Conservation (phyloP, 2,329 filamentous ascomycete species). For the Gliomastix tumulicola region DNA sequence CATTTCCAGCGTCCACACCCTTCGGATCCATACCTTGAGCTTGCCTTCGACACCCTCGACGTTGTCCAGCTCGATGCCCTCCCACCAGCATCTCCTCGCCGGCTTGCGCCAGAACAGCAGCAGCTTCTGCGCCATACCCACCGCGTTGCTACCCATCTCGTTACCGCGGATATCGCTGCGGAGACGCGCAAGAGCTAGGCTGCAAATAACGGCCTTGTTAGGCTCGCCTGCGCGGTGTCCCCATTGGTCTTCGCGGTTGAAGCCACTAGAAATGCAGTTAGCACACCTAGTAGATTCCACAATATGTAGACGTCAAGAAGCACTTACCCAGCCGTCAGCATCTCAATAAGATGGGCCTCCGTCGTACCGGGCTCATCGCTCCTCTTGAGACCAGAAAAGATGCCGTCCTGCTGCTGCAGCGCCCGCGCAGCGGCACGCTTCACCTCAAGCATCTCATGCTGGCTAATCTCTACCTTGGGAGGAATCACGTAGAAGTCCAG, state of each 20-base stretch:
- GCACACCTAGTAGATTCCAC: not conserved
- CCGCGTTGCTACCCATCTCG: constrained; percentile 66
- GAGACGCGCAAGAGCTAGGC: constrained; percentile 83
- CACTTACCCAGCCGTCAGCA: constrained; percentile 92
- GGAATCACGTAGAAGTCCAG: constrained; percentile 97
- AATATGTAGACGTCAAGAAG: not conserved
- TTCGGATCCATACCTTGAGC: constrained; percentile 95
- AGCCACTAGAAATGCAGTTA: constrained; percentile 55
- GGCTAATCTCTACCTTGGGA: constrained; percentile 74
- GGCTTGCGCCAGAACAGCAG: constrained; percentile 98
- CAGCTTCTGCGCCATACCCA: constrained; percentile 98
- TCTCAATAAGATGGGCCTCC: constrained; percentile 97
- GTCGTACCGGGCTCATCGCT: constrained; percentile 95
- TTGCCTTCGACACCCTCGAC: constrained; percentile 87
- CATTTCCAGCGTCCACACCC: constrained; percentile 99
- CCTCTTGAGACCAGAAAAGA: constrained; percentile 90
- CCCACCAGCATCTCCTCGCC: constrained; percentile 96
- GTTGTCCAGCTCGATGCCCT: constrained; percentile 84
- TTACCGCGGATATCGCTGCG: constrained; percentile 86
- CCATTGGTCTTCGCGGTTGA: constrained; percentile 93
- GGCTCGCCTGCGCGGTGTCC: constrained; percentile 96
- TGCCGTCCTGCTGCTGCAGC: constrained; percentile 84
- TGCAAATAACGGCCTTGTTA: constrained; percentile 97
- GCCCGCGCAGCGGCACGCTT: constrained; percentile 86
- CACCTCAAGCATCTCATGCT: constrained; percentile 88